Evolutionary conservation across 2,329 filamentous ascomycete species (phyloP).

Genomic region (Aspergillus fischeri): DNA sequence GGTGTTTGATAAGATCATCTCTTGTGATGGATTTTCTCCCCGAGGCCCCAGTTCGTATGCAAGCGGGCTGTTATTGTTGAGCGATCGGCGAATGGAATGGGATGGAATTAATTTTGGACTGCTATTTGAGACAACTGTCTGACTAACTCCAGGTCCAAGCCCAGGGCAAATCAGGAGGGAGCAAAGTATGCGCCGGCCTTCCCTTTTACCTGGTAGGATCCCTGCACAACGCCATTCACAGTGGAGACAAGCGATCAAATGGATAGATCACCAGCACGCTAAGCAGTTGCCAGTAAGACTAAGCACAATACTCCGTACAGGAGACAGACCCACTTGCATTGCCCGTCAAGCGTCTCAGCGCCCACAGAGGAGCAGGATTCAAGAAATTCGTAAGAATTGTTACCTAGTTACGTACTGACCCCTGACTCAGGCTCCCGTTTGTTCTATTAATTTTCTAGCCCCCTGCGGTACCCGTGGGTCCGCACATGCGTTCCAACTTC

Average conservation of each 20-base stretch:
- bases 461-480: constrained; percentile 5
- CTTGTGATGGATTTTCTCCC: background rate
- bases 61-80: background rate
- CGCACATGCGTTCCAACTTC: constrained; percentile 12
- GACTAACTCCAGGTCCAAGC: background rate
- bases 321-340: constrained; percentile 7
- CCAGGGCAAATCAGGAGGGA: background rate
- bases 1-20: background rate
- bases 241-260: background rate
- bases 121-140: background rate
- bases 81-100: background rate
- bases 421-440: constrained; percentile 21
- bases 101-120: background rate
- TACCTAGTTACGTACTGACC: constrained; percentile 4
- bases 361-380: background rate
- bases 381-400: background rate
- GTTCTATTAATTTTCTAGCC: constrained; percentile 11
- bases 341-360: background rate
- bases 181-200: background rate
- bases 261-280: background rate
- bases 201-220: constrained; percentile 8
- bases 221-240: constrained; percentile 5
- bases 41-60: background rate
- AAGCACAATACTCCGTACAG: background rate
- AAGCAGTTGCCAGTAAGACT: background rate